These are phyloP conservation scores for Massarina eburnea DNA, from an alignment of 2,329 filamentous ascomycete genomes.

Conservation along the genomic window DNA sequence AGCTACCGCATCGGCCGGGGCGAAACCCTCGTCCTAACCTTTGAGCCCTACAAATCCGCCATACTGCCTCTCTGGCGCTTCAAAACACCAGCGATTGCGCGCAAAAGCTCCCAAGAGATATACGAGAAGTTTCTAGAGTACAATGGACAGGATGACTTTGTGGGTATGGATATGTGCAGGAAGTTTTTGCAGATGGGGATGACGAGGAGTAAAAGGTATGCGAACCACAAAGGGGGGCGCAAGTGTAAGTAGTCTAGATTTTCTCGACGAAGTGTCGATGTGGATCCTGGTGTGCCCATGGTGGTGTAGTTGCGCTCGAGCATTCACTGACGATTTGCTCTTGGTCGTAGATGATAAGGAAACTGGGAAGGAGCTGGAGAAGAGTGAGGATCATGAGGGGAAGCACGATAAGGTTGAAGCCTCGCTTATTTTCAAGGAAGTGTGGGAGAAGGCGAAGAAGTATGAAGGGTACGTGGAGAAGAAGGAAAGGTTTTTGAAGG, in stretches of 20 bases:
- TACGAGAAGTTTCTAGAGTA: conserved; percentile 57
- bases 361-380: conserved; percentile 46
- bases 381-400: conserved; percentile 49
- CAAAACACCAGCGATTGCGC: conserved; percentile 55
- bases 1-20: conserved; percentile 61
- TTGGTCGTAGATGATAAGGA: too few relatives aligned
- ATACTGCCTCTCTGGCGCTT: conserved; percentile 65
- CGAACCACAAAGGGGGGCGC: conserved; percentile 57
- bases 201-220: conserved; percentile 62
- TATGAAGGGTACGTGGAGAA: conserved; percentile 49
- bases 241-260: conserved; percentile 51
- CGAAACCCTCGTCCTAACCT: conserved; percentile 63
- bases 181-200: conserved; percentile 69
- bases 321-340: too few relatives aligned
- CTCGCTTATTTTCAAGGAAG: conserved; percentile 52
- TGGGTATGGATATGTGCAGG: conserved; percentile 65
- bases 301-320: too few relatives aligned
- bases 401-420: conserved; percentile 54
- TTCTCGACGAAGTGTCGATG: neutral
- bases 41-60: conserved; percentile 64
- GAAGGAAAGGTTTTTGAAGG: conserved; percentile 52
- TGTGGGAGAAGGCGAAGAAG: conserved; percentile 52
- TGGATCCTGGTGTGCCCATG: neutral
- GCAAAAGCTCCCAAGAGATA: conserved; percentile 52
- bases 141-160: conserved; percentile 56